phyloP scores from a whole-genome alignment of 441 rosid species.

The Euphorbia corollata region DNA sequence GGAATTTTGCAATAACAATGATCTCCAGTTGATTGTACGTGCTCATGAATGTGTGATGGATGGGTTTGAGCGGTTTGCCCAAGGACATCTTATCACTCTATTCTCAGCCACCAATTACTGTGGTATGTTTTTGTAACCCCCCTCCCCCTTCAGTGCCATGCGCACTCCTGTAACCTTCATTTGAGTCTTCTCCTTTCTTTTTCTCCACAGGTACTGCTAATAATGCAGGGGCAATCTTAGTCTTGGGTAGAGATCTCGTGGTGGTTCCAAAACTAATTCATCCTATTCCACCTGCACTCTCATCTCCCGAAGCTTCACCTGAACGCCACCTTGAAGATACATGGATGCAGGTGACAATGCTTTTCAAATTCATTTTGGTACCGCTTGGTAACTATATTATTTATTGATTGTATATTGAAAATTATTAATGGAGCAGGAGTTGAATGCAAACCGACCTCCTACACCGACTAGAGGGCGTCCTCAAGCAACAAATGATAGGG shows the following conservation, averaged over 20 bases:
- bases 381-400: neutral
- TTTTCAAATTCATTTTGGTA: slow-evolving; percentile 3
- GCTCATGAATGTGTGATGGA: slow-evolving; percentile 99
- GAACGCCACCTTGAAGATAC: slow-evolving; percentile 87
- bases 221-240: slow-evolving; percentile 95
- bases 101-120: slow-evolving; percentile 97
- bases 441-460: slow-evolving; percentile 89
- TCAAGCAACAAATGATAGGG: slow-evolving; percentile 70
- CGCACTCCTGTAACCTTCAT: neutral
- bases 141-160: neutral
- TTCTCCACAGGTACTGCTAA: slow-evolving; percentile 76
- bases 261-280: slow-evolving; percentile 95
- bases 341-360: slow-evolving; percentile 84
- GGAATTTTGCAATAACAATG: slow-evolving; percentile 98
- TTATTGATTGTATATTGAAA: neutral
- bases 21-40: slow-evolving; percentile 91
- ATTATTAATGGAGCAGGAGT: slow-evolving; percentile 47
- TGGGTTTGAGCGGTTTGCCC: slow-evolving; percentile 96
- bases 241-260: slow-evolving; percentile 95
- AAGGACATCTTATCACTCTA: slow-evolving; percentile 93
- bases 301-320: slow-evolving; percentile 78
- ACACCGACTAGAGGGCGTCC: slow-evolving; percentile 99
- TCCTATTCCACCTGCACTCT: slow-evolving; percentile 87
- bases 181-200: slow-evolving; percentile 14
- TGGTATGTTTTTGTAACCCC: slow-evolving; percentile 38